A percentile compares a stretch with the other conserved stretches of the same genome.
These are phyloP conservation scores for Corchorus olitorius DNA, from an alignment of 345 rosid species.

Conservation along the genomic window DNA sequence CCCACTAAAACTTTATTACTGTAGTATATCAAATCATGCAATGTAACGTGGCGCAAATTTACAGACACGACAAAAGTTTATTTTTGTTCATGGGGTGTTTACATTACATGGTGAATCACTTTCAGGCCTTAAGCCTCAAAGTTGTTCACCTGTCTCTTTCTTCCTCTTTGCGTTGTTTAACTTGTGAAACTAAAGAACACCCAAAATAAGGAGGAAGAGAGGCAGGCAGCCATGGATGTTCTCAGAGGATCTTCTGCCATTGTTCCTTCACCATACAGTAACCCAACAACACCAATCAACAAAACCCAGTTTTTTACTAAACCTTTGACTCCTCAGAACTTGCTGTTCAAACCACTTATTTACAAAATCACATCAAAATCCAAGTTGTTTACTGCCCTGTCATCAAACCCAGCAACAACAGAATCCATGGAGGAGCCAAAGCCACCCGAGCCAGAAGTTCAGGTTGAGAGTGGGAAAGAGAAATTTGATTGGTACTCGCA, in stretches of 20 bases:
- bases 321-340: conserved; percentile 24
- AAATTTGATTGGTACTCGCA: conserved; percentile 74
- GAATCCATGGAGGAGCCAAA: conserved; percentile 17
- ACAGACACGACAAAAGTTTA: too few relatives aligned
- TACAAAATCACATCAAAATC: conserved; percentile 17
- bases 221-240: conserved; percentile 13
- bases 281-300: background rate
- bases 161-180: background rate
- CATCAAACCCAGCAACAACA: conserved; percentile 39
- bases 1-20: too few relatives aligned
- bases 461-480: conserved; percentile 22
- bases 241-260: conserved; percentile 12
- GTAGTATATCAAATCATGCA: too few relatives aligned
- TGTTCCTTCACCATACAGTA: background rate
- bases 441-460: conserved; percentile 32
- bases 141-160: background rate
- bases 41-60: too few relatives aligned
- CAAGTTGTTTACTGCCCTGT: conserved; percentile 35
- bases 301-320: conserved; percentile 27
- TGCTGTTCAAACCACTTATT: background rate
- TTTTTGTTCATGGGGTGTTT: too few relatives aligned
- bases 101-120: background rate
- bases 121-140: background rate
- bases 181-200: too few relatives aligned
- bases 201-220: background rate